These are phyloP conservation scores for Oehlia diaphana DNA, from an alignment of 192 early-diverging fungal species.

Conservation along the genomic window DNA sequence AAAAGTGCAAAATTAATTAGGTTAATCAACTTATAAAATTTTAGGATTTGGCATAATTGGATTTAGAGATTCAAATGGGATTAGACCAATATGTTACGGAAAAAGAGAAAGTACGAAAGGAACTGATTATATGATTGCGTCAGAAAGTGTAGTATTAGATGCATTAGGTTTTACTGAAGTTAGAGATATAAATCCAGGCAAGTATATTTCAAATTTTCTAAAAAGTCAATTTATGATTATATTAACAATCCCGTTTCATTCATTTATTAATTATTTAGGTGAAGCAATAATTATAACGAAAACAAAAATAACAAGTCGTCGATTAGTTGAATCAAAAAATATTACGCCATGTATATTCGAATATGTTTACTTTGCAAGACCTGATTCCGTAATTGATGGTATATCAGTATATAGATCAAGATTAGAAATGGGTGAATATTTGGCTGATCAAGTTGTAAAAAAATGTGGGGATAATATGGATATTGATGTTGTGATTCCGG, in stretches of 20 bases:
- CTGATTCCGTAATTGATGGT: slow-evolving; percentile 97
- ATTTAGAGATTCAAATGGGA: slow-evolving; percentile 94
- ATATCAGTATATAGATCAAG: slow-evolving; percentile 98
- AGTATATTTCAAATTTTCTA: not conserved
- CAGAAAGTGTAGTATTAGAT: slow-evolving; percentile 94
- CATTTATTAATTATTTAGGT: slow-evolving; percentile 36
- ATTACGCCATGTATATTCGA: slow-evolving; percentile 98
- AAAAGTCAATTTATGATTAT: not conserved
- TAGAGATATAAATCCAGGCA: slow-evolving; percentile 85
- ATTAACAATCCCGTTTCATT: not conserved
- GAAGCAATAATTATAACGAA: slow-evolving; percentile 95
- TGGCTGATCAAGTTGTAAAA: slow-evolving; percentile 81
- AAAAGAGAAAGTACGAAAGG: slow-evolving; percentile 68
- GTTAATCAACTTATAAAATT: not conserved
- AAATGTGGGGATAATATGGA: slow-evolving; percentile 76
- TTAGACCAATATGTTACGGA: slow-evolving; percentile 94
- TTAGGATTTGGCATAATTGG: slow-evolving; percentile 91
- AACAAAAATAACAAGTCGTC: slow-evolving; percentile 64
- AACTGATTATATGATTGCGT: slow-evolving; percentile 97
- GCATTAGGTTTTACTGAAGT: slow-evolving; percentile 89
- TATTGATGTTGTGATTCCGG: slow-evolving; percentile 99
- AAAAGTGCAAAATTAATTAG: too few species aligned
- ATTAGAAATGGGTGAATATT: slow-evolving; percentile 95
- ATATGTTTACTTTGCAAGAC: slow-evolving; percentile 98
- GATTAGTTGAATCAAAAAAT: slow-evolving; percentile 51